Percentiles rank a stretch among this genome's conserved stretches.
Evolutionary conservation across 345 rosid species (phyloP).

Genomic region (Jatropha curcas): DNA sequence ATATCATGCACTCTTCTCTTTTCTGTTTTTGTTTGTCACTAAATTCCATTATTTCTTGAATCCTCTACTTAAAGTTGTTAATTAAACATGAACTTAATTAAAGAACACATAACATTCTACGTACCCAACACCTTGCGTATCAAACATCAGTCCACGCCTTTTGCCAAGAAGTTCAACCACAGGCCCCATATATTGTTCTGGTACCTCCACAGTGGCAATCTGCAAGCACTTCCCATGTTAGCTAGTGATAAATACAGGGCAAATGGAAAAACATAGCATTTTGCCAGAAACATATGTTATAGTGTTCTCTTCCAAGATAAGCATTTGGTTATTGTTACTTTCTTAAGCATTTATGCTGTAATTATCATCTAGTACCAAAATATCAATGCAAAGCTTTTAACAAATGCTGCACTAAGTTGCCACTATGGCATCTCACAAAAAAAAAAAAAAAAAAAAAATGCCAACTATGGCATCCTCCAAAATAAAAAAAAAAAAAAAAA

Average conservation of each 20-base stretch:
- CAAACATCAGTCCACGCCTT: constrained; percentile 95
- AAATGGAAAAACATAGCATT: not conserved
- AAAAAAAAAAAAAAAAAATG: too few relatives aligned
- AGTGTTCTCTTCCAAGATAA: not conserved
- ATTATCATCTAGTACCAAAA: constrained; percentile 4
- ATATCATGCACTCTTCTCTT: not conserved
- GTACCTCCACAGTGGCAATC: constrained; percentile 94
- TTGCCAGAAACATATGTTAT: not conserved
- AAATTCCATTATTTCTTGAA: not conserved
- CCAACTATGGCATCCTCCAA: too few relatives aligned
- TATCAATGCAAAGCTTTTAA: constrained; percentile 4
- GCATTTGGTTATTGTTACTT: not conserved
- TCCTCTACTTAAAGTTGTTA: not conserved
- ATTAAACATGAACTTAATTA: not conserved
- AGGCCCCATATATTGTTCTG: constrained; percentile 90
- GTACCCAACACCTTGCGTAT: constrained; percentile 88
- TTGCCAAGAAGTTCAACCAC: constrained; percentile 96
- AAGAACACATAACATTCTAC: constrained; percentile 24
- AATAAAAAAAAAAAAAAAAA: too few relatives aligned
- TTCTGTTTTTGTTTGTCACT: not conserved
- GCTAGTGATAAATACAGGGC: not conserved
- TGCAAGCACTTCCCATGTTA: constrained; percentile 34
- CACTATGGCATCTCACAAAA: too few relatives aligned
- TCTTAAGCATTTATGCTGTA: not conserved
- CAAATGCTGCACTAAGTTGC: not conserved